phyloP scores from a whole-genome alignment of 192 early-diverging fungal genomes.

The Mortierella hygrophila region DNA sequence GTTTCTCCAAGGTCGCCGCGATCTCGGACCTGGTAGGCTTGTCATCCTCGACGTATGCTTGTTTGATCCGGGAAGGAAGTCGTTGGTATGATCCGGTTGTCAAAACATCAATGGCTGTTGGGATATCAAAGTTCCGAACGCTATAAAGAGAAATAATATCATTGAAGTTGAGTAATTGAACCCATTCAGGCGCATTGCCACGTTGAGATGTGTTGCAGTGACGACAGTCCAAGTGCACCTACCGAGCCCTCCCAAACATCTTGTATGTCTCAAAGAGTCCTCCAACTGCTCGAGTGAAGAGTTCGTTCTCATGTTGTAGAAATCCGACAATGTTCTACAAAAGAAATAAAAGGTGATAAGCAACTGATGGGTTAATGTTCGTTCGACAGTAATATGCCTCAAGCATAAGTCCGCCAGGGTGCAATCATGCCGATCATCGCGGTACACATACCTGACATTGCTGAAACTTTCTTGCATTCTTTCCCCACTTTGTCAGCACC shows the following conservation, averaged over 20 bases:
- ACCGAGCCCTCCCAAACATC: constrained; percentile 63
- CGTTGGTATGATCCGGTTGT: constrained; percentile 86
- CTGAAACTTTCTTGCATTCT: constrained; percentile 75
- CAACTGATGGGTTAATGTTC: constrained; percentile 25
- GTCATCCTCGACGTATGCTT: constrained; percentile 68
- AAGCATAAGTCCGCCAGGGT: neutral
- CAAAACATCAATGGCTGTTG: constrained; percentile 87
- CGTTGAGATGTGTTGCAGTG: neutral
- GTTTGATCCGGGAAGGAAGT: constrained; percentile 80
- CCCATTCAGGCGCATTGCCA: neutral
- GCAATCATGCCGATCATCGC: neutral
- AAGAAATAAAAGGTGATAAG: neutral
- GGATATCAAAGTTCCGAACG: constrained; percentile 85
- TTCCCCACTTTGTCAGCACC: constrained; percentile 83
- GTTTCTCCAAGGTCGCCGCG: constrained; percentile 66
- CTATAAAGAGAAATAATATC: constrained; percentile 45
- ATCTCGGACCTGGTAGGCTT: constrained; percentile 71
- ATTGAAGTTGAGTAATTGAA: neutral
- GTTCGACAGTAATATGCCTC: constrained; percentile 18
- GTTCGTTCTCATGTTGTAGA: constrained; percentile 71
- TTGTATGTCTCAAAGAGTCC: constrained; percentile 65
- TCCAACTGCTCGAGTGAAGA: constrained; percentile 71
- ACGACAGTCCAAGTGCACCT: constrained; percentile 33
- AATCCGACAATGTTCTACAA: constrained; percentile 69
- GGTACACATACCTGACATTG: constrained; percentile 70